Percentiles rank a stretch among this genome's conserved stretches.
Conservation (phyloP, 129 eudicot genomes). For the Mikania micrantha region DNA sequence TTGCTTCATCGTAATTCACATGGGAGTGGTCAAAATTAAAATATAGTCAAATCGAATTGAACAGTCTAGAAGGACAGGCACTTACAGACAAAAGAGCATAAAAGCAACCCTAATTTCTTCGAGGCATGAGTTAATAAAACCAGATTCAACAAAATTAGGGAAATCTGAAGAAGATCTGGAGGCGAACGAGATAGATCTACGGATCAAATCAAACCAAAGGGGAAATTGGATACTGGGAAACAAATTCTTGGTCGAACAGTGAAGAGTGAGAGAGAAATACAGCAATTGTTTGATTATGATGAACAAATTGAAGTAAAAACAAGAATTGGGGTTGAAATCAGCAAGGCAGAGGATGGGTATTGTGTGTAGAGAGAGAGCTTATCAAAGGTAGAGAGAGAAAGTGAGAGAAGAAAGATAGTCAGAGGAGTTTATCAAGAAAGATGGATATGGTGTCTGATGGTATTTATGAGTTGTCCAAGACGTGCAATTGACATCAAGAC, state of each 20-base stretch:
- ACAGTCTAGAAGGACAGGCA: too few relatives aligned
- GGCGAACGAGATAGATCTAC: conserved; percentile 46
- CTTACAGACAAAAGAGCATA: neutral
- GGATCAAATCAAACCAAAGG: conserved; percentile 41
- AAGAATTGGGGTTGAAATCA: conserved; percentile 4
- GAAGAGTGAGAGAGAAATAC: neutral
- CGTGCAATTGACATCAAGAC: conserved; percentile 28
- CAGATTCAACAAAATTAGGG: neutral
- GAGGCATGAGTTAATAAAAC: neutral
- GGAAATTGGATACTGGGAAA: conserved; percentile 20
- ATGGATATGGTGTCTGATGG: conserved; percentile 20
- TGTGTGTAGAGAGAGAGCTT: neutral
- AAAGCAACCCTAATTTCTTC: conserved; percentile 6
- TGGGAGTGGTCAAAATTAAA: neutral
- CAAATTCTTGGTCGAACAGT: neutral
- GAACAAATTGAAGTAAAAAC: neutral
- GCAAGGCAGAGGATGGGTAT: neutral
- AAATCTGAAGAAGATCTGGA: conserved; percentile 38
- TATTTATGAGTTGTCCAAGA: conserved; percentile 28
- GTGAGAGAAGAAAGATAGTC: conserved; percentile 15
- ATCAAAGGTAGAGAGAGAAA: conserved; percentile 4
- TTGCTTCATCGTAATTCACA: too few relatives aligned
- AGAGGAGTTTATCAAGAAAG: conserved; percentile 26
- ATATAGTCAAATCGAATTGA: conserved; percentile 7
- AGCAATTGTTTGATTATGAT: conserved; percentile 6